Evolutionary conservation across 805 yeast species (phyloP), one percentile per base, ranked within the genome.

Genomic region (Sungouiella thailandica): DNA sequence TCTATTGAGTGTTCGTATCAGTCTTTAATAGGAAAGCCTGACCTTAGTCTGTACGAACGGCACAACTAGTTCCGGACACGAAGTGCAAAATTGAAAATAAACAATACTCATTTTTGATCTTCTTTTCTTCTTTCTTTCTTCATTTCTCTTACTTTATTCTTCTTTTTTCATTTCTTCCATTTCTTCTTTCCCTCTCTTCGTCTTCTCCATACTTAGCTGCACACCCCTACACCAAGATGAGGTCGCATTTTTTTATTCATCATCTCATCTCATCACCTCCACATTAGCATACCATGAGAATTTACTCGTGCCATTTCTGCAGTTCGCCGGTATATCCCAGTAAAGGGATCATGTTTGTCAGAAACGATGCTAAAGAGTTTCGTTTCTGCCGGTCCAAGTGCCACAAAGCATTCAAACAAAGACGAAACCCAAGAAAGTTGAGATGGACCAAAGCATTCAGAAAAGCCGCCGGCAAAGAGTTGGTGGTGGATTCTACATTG

Each of bases 361-460:
- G 98, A 66, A 93, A 93, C 60, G 98, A 93, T 57, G 95, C 97
- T 46, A 93, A 93, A 59, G 97, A 88, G 65, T 93, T 93, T 62
- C 74, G 96, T 53, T 93, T 93, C 70, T 93, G 98, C 49, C 86
- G 97, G 59, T 88, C 97, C 41, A 93, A 93, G 61, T 93, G 98
- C 70, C 98, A 93, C 68, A 87, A 89, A 60, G 83, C 88, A 36
- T 93, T 93, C 79, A 93, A 93, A 62, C 94, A 88, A 70, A 88
- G 96, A 73, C 82, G 98, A 66, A 93, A 93, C 70, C 98, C 98
- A 51, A 82, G 98, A 70, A 93, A 93, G 65, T 79, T 89, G 65
- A 84, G 77, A 67, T 93, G 98, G 98, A 93, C 98, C 36, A 93
- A 93, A 64, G 97, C 98, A 1, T 93, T 93, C 76, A 80, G 98